phyloP scores from a whole-genome alignment of 768 basidiomycete genomes.

The Pleurotus eryngii region DNA sequence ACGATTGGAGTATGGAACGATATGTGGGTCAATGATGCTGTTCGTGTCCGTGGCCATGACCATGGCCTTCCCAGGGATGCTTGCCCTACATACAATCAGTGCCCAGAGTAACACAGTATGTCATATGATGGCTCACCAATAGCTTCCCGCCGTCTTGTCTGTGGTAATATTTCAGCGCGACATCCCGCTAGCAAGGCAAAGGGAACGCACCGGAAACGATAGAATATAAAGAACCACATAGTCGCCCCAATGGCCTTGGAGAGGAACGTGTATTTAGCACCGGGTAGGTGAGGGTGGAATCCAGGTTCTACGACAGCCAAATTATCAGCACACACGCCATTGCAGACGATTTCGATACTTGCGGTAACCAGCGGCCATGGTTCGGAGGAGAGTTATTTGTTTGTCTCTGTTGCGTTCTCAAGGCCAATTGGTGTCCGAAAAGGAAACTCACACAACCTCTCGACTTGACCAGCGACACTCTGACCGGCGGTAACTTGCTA shows the following conservation, averaged over 20 bases:
- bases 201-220: constrained; percentile 76
- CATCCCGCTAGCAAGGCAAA: neutral
- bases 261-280: constrained; percentile 70
- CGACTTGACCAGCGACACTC: too few relatives aligned
- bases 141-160: constrained; percentile 79
- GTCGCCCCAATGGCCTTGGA: constrained; percentile 85
- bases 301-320: constrained; percentile 50
- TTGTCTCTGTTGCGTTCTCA: constrained; percentile 1
- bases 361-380: constrained; percentile 30
- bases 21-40: constrained; percentile 35
- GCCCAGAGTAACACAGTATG: neutral
- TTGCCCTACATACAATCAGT: constrained; percentile 38
- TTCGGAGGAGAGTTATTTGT: constrained; percentile 13
- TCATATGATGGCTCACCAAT: constrained; percentile 30
- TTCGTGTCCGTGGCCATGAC: constrained; percentile 30
- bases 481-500: neutral
- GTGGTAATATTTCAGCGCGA: constrained; percentile 8
- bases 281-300: constrained; percentile 86
- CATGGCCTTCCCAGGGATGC: constrained; percentile 43
- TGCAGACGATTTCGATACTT: constrained; percentile 1
- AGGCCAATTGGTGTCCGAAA: too few relatives aligned
- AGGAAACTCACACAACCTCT: too few relatives aligned
- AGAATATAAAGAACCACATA: constrained; percentile 99
- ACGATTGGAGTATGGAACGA: neutral
- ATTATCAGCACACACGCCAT: constrained; percentile 11